Evolutionary conservation across 306 rosid genomes (phyloP).

Genomic region (Castanea crenata): DNA sequence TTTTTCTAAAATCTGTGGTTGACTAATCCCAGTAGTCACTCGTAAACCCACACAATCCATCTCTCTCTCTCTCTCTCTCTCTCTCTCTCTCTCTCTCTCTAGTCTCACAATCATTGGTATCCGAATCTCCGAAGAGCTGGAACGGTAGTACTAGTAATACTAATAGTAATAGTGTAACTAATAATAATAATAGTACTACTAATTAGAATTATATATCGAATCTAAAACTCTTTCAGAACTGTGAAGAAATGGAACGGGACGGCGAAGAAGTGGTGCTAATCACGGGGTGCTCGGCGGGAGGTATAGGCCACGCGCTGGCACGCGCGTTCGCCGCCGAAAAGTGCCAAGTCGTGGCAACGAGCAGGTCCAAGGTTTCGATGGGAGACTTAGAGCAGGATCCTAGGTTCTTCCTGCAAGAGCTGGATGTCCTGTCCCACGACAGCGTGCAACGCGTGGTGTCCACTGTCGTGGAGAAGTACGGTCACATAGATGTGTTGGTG

Average conservation of each 20-base stretch:
- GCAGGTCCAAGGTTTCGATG: conserved; percentile 58
- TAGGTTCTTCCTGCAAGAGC: conserved; percentile 53
- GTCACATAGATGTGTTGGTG: conserved; percentile 69
- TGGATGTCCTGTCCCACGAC: conserved; percentile 74
- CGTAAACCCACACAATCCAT: too few relatives aligned
- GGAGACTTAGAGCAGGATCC: conserved; percentile 49
- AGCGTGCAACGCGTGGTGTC: conserved; percentile 48
- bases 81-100: too few relatives aligned
- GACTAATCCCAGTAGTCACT: too few relatives aligned
- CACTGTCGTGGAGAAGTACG: conserved; percentile 43
- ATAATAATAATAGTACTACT: too few relatives aligned
- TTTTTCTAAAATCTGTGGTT: too few relatives aligned
- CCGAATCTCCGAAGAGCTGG: too few relatives aligned
- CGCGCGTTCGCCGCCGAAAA: conserved; percentile 60
- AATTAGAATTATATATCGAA: too few relatives aligned
- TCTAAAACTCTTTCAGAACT: too few relatives aligned
- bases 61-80: too few relatives aligned
- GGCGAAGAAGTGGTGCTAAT: conserved; percentile 52
- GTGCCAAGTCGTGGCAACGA: conserved; percentile 73
- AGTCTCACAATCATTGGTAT: too few relatives aligned
- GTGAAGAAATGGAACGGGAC: not conserved
- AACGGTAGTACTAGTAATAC: too few relatives aligned
- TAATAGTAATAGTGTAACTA: too few relatives aligned
- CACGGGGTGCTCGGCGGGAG: conserved; percentile 68
- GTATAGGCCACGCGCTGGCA: conserved; percentile 80